Conservation (phyloP, 2,329 filamentous ascomycete species). For the Trichoderma atrobrunneum region DNA sequence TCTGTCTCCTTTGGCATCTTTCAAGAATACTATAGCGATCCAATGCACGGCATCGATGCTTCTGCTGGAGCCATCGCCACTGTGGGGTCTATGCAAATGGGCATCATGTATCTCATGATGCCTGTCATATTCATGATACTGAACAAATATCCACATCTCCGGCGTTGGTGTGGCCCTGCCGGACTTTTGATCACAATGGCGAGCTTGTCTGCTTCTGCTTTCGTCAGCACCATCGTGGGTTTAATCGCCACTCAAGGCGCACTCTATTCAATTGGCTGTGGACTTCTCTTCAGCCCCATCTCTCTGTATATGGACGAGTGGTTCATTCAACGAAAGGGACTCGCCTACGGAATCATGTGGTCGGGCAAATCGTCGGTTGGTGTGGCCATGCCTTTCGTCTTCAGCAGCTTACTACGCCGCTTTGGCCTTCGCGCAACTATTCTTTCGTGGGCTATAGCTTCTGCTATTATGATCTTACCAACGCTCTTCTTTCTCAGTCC, state of each 20-base stretch:
- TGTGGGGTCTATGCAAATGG: conserved; percentile 29
- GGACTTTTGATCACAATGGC: conserved; percentile 52
- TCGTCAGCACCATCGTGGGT: conserved; percentile 50
- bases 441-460: conserved; percentile 49
- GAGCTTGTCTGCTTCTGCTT: conserved; percentile 49
- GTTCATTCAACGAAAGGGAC: conserved; percentile 56
- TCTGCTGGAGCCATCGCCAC: conserved; percentile 52
- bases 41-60: conserved; percentile 54
- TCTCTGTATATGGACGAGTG: conserved; percentile 60
- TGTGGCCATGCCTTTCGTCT: conserved; percentile 47
- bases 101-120: conserved; percentile 54
- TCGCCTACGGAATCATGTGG: conserved; percentile 64
- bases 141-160: conserved; percentile 40
- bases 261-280: conserved; percentile 57
- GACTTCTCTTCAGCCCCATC: conserved; percentile 54
- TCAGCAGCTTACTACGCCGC: conserved; percentile 48
- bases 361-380: conserved; percentile 51
- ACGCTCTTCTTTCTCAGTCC: conserved; percentile 56
- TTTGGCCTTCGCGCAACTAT: conserved; percentile 54
- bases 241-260: conserved; percentile 61
- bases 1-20: conserved; percentile 69
- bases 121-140: conserved; percentile 49
- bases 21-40: conserved; percentile 63
- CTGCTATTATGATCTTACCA: conserved; percentile 52
- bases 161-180: conserved; percentile 42